A percentile compares a stretch with the other conserved stretches of the same genome.
These are phyloP conservation scores for Herpomyces periplanetae DNA, from an alignment of 2,329 filamentous ascomycete genomes.

Conservation along the genomic window DNA sequence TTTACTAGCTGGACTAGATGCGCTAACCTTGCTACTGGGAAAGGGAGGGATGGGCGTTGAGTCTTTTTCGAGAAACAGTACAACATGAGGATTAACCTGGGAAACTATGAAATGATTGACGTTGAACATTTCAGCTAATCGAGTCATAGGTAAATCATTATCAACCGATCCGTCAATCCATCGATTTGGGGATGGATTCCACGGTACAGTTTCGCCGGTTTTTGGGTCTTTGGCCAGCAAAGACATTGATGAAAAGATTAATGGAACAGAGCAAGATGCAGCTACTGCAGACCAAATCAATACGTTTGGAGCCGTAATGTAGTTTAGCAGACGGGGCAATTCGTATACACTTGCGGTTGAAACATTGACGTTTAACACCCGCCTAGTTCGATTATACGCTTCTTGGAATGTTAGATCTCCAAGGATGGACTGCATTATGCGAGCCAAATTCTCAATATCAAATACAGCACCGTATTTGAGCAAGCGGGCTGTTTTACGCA, in stretches of 20 bases:
- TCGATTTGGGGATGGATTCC: slow-evolving; percentile 46
- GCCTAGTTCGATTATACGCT: slow-evolving; percentile 65
- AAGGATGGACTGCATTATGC: slow-evolving; percentile 39
- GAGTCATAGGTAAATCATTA: slow-evolving; percentile 63
- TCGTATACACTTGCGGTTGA: slow-evolving; percentile 61
- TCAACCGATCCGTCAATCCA: slow-evolving; percentile 90
- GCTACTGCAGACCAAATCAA: slow-evolving; percentile 86
- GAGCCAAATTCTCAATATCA: slow-evolving; percentile 38
- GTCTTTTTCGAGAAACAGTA: slow-evolving; percentile 43
- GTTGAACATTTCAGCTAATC: slow-evolving; percentile 76
- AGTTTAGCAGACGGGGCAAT: slow-evolving; percentile 51
- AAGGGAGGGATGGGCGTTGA: no score
- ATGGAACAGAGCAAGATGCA: slow-evolving; percentile 69
- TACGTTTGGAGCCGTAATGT: slow-evolving; percentile 67
- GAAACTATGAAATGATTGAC: slow-evolving; percentile 95
- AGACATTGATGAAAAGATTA: slow-evolving; percentile 40
- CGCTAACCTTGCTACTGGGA: no score
- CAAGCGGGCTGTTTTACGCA: slow-evolving; percentile 27
- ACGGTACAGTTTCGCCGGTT: slow-evolving; percentile 34
- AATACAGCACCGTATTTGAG: slow-evolving; percentile 50
- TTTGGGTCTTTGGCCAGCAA: slow-evolving; percentile 48
- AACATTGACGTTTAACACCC: slow-evolving; percentile 74
- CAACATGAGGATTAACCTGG: slow-evolving; percentile 75
- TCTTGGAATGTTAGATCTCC: slow-evolving; percentile 83
- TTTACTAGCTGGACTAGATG: slow-evolving; percentile 8